phyloP scores from a whole-genome alignment of 1,139 yeast species.

The Saccharomyces hybrid region DNA sequence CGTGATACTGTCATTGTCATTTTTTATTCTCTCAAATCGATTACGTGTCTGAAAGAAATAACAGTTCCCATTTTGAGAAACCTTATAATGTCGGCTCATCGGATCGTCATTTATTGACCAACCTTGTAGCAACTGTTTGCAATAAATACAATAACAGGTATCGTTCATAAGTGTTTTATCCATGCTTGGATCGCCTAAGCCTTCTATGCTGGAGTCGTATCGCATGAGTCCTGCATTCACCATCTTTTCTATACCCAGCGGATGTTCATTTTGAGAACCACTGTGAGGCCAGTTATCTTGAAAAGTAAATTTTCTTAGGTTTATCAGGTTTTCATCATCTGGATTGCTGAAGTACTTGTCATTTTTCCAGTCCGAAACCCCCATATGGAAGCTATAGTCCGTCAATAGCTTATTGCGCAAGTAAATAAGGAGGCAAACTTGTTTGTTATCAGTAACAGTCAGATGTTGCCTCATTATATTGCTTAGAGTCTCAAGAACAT shows the following conservation, averaged over 20 bases:
- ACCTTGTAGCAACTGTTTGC: slow-evolving; percentile 9
- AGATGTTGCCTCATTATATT: slow-evolving; percentile 23
- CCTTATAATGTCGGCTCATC: slow-evolving; percentile 9
- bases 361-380: slow-evolving; percentile 15
- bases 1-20: neutral
- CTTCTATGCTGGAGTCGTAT: slow-evolving; percentile 22
- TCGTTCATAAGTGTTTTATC: slow-evolving; percentile 9
- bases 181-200: slow-evolving; percentile 11
- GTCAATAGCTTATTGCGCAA: slow-evolving; percentile 9
- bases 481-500: slow-evolving; percentile 18
- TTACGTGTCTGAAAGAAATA: slow-evolving; percentile 16
- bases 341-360: slow-evolving; percentile 18
- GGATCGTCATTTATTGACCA: slow-evolving; percentile 19
- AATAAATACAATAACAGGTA: slow-evolving; percentile 25
- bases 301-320: slow-evolving; percentile 16
- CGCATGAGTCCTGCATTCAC: slow-evolving; percentile 23
- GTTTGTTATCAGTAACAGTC: slow-evolving; percentile 3
- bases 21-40: neutral
- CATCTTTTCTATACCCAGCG: slow-evolving; percentile 10
- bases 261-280: neutral
- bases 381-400: slow-evolving; percentile 8
- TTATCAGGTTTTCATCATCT: slow-evolving; percentile 6
- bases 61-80: slow-evolving; percentile 18
- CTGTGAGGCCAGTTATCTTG: slow-evolving; percentile 12
- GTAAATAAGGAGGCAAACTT: slow-evolving; percentile 10